Evolutionary conservation across 192 early-diverging fungal species (phyloP), one percentile per base, ranked within the genome.

Genomic region (Physocladia obscura): DNA sequence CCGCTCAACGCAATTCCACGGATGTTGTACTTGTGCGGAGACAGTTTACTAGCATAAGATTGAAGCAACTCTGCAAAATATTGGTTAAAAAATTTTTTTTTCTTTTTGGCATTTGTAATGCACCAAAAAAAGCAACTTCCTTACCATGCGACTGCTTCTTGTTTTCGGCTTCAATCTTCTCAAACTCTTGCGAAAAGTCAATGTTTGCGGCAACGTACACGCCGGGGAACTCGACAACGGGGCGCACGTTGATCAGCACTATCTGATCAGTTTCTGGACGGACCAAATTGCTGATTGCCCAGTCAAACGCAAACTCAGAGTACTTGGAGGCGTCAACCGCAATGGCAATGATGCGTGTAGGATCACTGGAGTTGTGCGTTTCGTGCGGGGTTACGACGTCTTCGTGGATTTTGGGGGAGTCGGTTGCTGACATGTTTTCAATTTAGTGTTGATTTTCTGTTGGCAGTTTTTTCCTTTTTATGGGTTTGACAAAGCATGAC

Each of bases 1-100:
- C 89, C 89, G 17, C 64, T 24, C 49, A 54, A 35, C 19, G 64
- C 64, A 49, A 67, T 50, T 4, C 64, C 64, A 22, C 64, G 64
- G 15, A 67, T 50, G 32, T 67, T 67, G 64, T 67, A 67, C 32
- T 67, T 67, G 5, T 32, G 3, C 0, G 47, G 19, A 19, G 64
- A 50, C 32, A 67, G 31, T 32, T 67, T 67, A 17, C 5, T 19
- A n/a, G 64, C 64, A 31, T 67, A 67, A 4, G 54, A 21, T 8
- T 34, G 64, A 15, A 67, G 31, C 0, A 67, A 31, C 29, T 27
- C 27, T 56, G 13, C 3, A 56, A 36, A 27, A 67, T 49, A 32
- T 26, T 30, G 34, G 55, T 37, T 13, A 47, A 50, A 30, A 56
- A 47, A 21, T 19, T 4, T 4, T 48, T 31, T 6, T 60, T 19